Evolutionary conservation across 495 filamentous ascomycete genomes (phyloP).

Genomic region (Articulospora tetracladia): DNA sequence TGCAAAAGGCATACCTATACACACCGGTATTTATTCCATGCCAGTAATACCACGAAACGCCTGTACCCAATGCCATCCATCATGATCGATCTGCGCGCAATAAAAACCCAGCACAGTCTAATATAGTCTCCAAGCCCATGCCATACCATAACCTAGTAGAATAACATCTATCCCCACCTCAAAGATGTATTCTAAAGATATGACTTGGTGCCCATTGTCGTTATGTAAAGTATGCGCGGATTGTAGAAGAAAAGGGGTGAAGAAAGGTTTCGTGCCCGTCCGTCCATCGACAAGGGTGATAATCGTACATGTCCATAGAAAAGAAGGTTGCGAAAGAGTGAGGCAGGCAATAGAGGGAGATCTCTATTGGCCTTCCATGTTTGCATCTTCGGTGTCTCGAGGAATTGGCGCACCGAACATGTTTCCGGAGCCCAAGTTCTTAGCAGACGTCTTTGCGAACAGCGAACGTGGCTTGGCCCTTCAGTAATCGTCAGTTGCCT

Average conservation of each 20-base stretch:
- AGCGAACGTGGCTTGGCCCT: slow-evolving; percentile 61
- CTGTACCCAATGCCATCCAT: slow-evolving; percentile 15
- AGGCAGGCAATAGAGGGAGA: neutral
- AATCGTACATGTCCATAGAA: neutral
- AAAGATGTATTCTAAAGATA: neutral
- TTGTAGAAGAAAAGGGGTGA: neutral
- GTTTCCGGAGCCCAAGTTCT: slow-evolving; percentile 40
- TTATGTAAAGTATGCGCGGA: neutral
- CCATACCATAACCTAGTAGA: neutral
- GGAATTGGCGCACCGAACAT: slow-evolving; percentile 20
- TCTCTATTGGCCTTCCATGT: slow-evolving; percentile 8
- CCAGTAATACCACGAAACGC: slow-evolving; percentile 10
- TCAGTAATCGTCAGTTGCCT: slow-evolving; percentile 14
- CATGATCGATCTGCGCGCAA: neutral
- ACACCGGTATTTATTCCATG: neutral
- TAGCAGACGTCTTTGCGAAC: slow-evolving; percentile 56
- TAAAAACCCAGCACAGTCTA: neutral
- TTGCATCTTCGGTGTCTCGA: neutral
- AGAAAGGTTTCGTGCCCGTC: neutral
- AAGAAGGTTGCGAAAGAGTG: neutral
- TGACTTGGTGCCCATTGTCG: neutral
- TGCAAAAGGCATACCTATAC: neutral
- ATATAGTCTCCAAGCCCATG: slow-evolving; percentile 1
- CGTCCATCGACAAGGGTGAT: neutral
- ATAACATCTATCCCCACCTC: neutral